A percentile compares a stretch with the other conserved stretches of the same genome.
These are phyloP conservation scores for Apiosordaria backusii DNA, from an alignment of 495 filamentous ascomycete species.

Conservation along the genomic window DNA sequence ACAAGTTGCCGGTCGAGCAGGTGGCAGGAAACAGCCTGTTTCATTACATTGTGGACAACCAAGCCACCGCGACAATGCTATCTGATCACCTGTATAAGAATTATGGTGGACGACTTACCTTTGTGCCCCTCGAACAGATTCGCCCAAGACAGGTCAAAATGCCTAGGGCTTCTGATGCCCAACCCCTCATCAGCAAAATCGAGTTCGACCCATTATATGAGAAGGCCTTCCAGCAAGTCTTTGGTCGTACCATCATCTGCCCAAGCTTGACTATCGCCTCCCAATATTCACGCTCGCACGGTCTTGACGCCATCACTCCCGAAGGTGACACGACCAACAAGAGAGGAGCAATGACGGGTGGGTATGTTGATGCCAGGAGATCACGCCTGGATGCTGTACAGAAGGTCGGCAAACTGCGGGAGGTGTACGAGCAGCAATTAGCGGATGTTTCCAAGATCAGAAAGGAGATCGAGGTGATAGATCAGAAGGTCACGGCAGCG, in stretches of 20 bases:
- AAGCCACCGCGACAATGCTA: slow-evolving; percentile 77
- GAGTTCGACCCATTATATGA: slow-evolving; percentile 74
- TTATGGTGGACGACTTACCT: slow-evolving; percentile 83
- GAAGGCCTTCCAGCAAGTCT: slow-evolving; percentile 85
- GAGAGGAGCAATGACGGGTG: slow-evolving; percentile 89
- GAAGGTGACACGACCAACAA: slow-evolving; percentile 93
- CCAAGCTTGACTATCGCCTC: slow-evolving; percentile 79
- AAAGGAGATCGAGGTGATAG: slow-evolving; percentile 66
- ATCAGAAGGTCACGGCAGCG: slow-evolving; percentile 81
- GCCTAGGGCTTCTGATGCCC: slow-evolving; percentile 80
- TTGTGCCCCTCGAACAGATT: slow-evolving; percentile 86
- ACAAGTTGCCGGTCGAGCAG: slow-evolving; percentile 85
- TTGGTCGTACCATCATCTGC: slow-evolving; percentile 93
- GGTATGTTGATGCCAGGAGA: slow-evolving; percentile 77
- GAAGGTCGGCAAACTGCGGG: slow-evolving; percentile 68
- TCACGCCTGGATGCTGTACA: slow-evolving; percentile 83
- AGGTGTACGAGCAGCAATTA: slow-evolving; percentile 65
- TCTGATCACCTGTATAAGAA: slow-evolving; percentile 75
- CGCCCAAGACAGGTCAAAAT: slow-evolving; percentile 64
- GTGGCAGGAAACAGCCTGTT: slow-evolving; percentile 91
- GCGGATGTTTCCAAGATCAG: slow-evolving; percentile 39
- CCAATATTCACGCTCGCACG: slow-evolving; percentile 86
- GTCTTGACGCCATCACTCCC: slow-evolving; percentile 86
- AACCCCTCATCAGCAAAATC: slow-evolving; percentile 82
- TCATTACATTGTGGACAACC: slow-evolving; percentile 94